phyloP scores from a whole-genome alignment of 257 asterid species.

The Solanum tarijense region DNA sequence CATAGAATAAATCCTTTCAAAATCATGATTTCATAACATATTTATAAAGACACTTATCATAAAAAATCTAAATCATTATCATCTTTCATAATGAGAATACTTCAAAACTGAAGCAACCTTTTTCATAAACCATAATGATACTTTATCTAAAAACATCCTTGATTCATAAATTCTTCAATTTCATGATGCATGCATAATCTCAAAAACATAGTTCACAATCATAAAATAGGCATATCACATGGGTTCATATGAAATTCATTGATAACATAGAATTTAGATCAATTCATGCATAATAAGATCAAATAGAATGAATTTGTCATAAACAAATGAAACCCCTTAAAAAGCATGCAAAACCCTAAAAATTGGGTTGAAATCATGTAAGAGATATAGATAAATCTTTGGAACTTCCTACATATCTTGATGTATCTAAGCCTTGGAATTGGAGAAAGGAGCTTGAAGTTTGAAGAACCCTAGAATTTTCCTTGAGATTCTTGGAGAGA shows the following conservation, averaged over 20 bases:
- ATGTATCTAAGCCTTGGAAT: neutral
- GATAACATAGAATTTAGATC: neutral
- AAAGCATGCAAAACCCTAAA: neutral
- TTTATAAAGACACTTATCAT: too few species aligned
- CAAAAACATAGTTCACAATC: neutral
- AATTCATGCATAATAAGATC: neutral
- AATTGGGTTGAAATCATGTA: neutral
- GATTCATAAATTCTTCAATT: neutral
- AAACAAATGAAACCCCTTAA: neutral
- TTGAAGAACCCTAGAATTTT: neutral
- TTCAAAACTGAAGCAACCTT: neutral
- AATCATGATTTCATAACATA: neutral
- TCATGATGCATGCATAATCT: neutral
- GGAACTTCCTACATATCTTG: neutral
- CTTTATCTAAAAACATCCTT: neutral
- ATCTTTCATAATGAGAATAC: neutral
- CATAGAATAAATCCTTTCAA: neutral
- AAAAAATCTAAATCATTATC: neutral
- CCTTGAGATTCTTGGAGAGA: neutral
- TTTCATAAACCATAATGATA: too few species aligned
- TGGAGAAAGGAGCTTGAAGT: neutral
- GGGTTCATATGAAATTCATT: neutral
- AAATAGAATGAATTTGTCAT: neutral
- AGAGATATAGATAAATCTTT: neutral
- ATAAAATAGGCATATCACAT: neutral